Evolutionary conservation across 495 filamentous ascomycete species (phyloP).

Genomic region (Aspergillus heteromorphus): DNA sequence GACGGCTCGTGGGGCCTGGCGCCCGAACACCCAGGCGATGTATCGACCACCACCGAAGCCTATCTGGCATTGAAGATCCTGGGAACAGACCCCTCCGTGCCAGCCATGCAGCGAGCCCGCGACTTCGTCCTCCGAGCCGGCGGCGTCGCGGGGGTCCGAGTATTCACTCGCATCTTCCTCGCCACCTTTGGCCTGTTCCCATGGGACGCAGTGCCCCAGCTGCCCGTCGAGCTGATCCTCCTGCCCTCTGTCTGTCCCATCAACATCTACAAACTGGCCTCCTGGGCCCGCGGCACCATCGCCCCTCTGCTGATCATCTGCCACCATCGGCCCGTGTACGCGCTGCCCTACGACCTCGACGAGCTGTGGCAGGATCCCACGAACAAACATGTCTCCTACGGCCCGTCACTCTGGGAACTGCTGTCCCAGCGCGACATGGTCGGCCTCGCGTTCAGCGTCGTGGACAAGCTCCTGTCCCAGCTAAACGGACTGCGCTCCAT

Average conservation of each 20-base stretch:
- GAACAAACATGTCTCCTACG: conserved; percentile 26
- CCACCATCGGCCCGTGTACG: conserved; percentile 31
- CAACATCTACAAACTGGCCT: conserved; percentile 32
- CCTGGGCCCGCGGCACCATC: conserved; percentile 34
- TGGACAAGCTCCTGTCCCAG: conserved; percentile 21
- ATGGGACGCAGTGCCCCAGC: conserved; percentile 34
- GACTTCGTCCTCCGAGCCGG: conserved; percentile 26
- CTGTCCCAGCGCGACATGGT: conserved; percentile 13
- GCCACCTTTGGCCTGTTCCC: conserved; percentile 41
- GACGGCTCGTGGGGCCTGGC: conserved; percentile 41
- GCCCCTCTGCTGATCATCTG: conserved; percentile 31
- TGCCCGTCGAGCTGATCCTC: conserved; percentile 38
- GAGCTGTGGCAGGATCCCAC: conserved; percentile 32
- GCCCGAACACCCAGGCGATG: conserved; percentile 28
- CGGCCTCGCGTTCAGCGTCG: conserved; percentile 17
- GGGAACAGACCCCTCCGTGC: conserved; percentile 10
- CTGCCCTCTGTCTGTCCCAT: conserved; percentile 24
- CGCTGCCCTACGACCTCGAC: conserved; percentile 33
- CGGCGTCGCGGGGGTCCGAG: conserved; percentile 32
- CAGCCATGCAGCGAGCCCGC: conserved; percentile 24
- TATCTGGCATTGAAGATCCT: conserved; percentile 41
- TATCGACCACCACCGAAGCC: conserved; percentile 32
- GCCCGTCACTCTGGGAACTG: conserved; percentile 1
- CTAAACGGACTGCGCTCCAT: conserved; percentile 15
- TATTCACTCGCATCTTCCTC: conserved; percentile 33